phyloP scores from a whole-genome alignment of 495 filamentous ascomycete genomes.

The Lophium mytilinum region DNA sequence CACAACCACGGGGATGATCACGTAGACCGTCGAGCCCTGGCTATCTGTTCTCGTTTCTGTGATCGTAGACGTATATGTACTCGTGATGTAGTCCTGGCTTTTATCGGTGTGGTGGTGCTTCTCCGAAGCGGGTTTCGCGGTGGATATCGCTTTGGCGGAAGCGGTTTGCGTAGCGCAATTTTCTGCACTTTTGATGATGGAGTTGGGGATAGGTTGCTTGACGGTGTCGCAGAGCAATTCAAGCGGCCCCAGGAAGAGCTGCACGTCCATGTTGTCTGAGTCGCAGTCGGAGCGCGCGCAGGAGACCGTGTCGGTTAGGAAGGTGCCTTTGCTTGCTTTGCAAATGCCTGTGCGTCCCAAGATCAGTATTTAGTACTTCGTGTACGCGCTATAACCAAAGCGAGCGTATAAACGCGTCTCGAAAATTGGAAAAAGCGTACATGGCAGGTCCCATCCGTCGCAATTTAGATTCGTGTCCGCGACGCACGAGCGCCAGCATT shows the following conservation, averaged over 20 bases:
- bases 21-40: neutral
- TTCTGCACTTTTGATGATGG: neutral
- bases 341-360: neutral
- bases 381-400: neutral
- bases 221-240: neutral
- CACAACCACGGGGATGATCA: neutral
- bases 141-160: neutral
- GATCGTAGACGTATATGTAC: neutral
- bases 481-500: neutral
- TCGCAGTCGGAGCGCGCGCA: slow-evolving; percentile 2
- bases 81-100: neutral
- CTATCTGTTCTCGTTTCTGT: neutral
- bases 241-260: neutral
- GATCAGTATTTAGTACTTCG: neutral
- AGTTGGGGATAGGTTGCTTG: neutral
- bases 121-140: neutral
- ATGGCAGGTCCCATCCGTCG: neutral
- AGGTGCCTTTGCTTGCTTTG: slow-evolving; percentile 1
- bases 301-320: neutral
- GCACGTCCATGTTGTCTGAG: neutral
- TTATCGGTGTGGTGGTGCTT: neutral
- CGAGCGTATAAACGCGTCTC: neutral
- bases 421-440: neutral
- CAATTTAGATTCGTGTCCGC: neutral
- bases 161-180: neutral